phyloP scores from a whole-genome alignment of 257 asterid genomes.

The Rubia yunnanensis region DNA sequence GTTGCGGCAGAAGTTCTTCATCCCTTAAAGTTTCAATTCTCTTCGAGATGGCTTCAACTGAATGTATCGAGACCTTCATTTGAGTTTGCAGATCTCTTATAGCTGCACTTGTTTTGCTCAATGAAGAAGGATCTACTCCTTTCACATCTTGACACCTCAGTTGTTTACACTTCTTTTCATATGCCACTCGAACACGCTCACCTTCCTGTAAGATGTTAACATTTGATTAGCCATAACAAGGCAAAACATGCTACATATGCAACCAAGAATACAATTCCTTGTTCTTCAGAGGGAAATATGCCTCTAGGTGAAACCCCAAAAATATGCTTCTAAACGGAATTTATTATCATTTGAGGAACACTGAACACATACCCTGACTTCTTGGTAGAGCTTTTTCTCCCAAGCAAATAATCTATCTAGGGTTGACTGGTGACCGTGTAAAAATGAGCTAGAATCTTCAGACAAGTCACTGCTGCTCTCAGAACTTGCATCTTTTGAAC shows the following conservation, averaged over 20 bases:
- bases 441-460: conserved; percentile 44
- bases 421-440: conserved; percentile 86
- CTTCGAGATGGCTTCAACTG: conserved; percentile 84
- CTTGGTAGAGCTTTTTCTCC: conserved; percentile 93
- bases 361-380: conserved; percentile 76
- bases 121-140: conserved; percentile 58
- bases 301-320: neutral
- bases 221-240: neutral
- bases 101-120: conserved; percentile 61
- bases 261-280: neutral
- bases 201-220: conserved; percentile 43
- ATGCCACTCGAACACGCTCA: conserved; percentile 67
- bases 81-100: conserved; percentile 67
- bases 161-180: conserved; percentile 76
- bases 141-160: conserved; percentile 66
- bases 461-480: conserved; percentile 65
- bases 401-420: conserved; percentile 78
- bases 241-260: neutral
- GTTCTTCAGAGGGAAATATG: neutral
- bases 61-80: conserved; percentile 85
- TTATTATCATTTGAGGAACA: conserved; percentile 3
- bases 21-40: conserved; percentile 81
- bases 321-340: neutral
- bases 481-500: conserved; percentile 49
- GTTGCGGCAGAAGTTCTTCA: conserved; percentile 88